Base-by-base conservation (phyloP, 257 asterid genomes). In the Verbascum thapsus region DNA sequence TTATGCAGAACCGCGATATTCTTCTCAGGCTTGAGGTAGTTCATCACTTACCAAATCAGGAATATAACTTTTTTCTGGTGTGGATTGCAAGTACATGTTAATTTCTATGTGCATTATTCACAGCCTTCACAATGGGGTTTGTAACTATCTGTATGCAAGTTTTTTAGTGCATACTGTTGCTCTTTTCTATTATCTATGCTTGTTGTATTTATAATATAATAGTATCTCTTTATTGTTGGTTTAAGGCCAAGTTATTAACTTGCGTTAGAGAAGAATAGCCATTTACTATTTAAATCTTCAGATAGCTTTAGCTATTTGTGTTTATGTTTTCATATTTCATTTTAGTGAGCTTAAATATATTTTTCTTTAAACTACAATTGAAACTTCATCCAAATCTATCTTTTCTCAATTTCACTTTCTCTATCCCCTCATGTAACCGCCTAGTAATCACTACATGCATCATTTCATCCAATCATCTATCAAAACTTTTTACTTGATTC, bases 1-100 rank as follows among this genome's bases (percentile, higher is more conserved):
- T 94, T 76, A 76, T 94, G 64, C 96, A 88, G 70, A 94, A 94
- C 72, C 99, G 99, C 43, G 95, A 90, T 68, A 81, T 94, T 72
- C 96, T 94, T 69, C 81, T 90, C 37, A 80, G 51, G 79, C 97
- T 94, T 49, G 99, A 94, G 99, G 99, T 94, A 66, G 59, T 60
- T 55, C n/a, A 11, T 26, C 58, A 7, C 42, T 53, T 48, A 5
- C 51, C 62, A 53, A 12, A 19, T 34, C 35, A 8, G 7, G 13
- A 43, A 11, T 59, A 45, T 43, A 26, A 16, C n/a, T 22, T 45
- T 51, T 69, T 30, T 6, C 59, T 63, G 18, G 8, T 59, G 57
- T 53, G 58, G 45, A 54, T 35, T 44, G 74, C 39, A 41, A 43
- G 15, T 23, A 23, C 54, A 44, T 15, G 32, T 26, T 1, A 9